Conservation (phyloP, 768 basidiomycete species). For the Mycena rosella region DNA sequence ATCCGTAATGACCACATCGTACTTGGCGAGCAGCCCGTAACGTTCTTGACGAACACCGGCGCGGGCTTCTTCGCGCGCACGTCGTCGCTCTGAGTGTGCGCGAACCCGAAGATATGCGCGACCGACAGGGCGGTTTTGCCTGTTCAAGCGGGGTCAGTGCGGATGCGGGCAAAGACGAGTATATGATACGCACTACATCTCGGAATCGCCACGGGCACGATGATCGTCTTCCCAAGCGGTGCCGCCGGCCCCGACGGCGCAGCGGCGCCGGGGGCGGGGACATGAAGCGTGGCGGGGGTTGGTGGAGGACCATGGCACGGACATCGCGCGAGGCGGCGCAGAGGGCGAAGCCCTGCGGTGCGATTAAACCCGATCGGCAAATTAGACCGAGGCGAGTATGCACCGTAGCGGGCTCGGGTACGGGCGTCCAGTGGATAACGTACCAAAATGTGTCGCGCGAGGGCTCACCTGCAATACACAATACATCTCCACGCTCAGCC, state of each 20-base stretch:
- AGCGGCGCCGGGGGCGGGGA: conserved; percentile 10
- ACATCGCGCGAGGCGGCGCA: not conserved
- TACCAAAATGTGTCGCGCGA: conserved; percentile 23
- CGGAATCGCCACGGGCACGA: conserved; percentile 91
- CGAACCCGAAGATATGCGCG: conserved; percentile 88
- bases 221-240: conserved; percentile 82
- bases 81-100: conserved; percentile 95
- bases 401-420: conserved; percentile 9
- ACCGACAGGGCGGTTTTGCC: conserved; percentile 91
- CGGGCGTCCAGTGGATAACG: conserved; percentile 19
- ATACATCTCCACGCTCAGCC: no score
- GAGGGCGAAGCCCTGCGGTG: conserved; percentile 5
- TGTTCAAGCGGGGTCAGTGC: conserved; percentile 44
- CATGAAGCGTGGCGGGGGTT: conserved; percentile 7
- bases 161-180: not conserved
- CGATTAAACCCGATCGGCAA: not conserved
- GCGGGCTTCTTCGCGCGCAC: conserved; percentile 81
- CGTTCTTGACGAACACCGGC: conserved; percentile 78
- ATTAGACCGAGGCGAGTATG: not conserved
- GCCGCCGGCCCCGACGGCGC: no score
- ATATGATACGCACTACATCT: conserved; percentile 80
- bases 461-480: not conserved
- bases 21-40: conserved; percentile 68
- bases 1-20: conserved; percentile 92
- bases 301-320: not conserved